Evolutionary conservation across 345 rosid species (phyloP).

Genomic region (Eucalyptus fibrosa): DNA sequence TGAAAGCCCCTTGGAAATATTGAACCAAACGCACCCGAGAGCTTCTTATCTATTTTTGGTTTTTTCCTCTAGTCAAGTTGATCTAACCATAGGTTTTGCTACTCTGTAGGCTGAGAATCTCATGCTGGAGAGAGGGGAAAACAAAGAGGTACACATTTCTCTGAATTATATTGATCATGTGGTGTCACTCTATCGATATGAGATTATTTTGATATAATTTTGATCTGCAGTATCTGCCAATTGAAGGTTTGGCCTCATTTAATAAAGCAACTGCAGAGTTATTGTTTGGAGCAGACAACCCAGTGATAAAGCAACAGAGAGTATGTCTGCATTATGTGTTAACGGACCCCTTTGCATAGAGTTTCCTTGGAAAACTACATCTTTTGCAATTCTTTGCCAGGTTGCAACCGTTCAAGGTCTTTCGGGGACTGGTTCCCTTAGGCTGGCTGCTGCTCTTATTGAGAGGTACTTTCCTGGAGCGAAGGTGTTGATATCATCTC

Average conservation of each 20-base stretch:
- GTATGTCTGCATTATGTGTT: slow-evolving; percentile 30
- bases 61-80: not conserved
- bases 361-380: not conserved
- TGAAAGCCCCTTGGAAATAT: rapidly evolving
- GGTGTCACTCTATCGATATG: not conserved
- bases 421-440: slow-evolving; percentile 93
- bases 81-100: not conserved
- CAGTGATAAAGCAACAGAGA: slow-evolving; percentile 55
- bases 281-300: slow-evolving; percentile 71
- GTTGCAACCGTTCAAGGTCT: slow-evolving; percentile 98
- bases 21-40: rapidly evolving
- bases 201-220: not conserved
- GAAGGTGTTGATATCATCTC: slow-evolving; percentile 82
- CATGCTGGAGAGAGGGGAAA: slow-evolving; percentile 85
- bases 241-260: slow-evolving; percentile 97
- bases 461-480: slow-evolving; percentile 91
- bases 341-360: not conserved
- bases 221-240: slow-evolving; percentile 78
- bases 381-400: slow-evolving; percentile 12
- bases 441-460: slow-evolving; percentile 86
- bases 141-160: slow-evolving; percentile 64
- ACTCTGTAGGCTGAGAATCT: slow-evolving; percentile 61
- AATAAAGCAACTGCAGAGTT: slow-evolving; percentile 89
- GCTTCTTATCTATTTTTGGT: not conserved
- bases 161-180: not conserved